Evolutionary conservation across 2,329 filamentous ascomycete species (phyloP), one percentile per base, ranked within the genome.

Genomic region (Claviceps citrina): DNA sequence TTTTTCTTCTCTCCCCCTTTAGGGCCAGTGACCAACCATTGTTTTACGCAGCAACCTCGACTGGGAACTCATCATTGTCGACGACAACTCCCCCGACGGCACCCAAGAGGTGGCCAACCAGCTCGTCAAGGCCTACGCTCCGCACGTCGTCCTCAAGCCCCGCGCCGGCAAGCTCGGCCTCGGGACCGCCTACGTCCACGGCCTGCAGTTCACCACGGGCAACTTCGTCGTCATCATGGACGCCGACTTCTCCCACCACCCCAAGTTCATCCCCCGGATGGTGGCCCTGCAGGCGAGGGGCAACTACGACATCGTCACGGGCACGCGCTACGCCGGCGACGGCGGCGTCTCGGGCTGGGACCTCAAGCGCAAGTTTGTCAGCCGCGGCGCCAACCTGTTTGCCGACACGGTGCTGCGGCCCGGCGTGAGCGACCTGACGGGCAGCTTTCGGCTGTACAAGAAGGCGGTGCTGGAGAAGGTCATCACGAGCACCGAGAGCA

Each of bases 211-310:
- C 58, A 81, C 73, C 19, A 86, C 78, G 18, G 91, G 91, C 54
- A 95, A 93, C 73, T 96, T 78, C 57, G 84, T 98, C 58, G 84
- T 98, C 70, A 98, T 98, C 73, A 98, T 98, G 91, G 91, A 98
- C 68, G 91, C 93, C 64, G 91, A 98, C 66, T 98, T 98, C 73
- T 85, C 78, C 52, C 91, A 98, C 68, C 91, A 98, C 70, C 91
- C 91, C 57, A 98, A 96, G 67, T 98, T 96, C 74, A 94, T 98
- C 63, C 79, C 87, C 40, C 71, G 80, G 57, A 96, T 98, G 85
- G 84, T 98, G 54, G 73, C 72, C 44, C 73, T 78, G 49, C 91
- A 96, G 63, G 73, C 76, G 60, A 61, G 59, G 45, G 79, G 69
- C 48, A 77, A 85, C 67, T 93, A 85, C 67, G 91, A 98, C 57